Evolutionary conservation across 2,329 filamentous ascomycete genomes (phyloP).

Genomic region (Lachnellula subtilissima): DNA sequence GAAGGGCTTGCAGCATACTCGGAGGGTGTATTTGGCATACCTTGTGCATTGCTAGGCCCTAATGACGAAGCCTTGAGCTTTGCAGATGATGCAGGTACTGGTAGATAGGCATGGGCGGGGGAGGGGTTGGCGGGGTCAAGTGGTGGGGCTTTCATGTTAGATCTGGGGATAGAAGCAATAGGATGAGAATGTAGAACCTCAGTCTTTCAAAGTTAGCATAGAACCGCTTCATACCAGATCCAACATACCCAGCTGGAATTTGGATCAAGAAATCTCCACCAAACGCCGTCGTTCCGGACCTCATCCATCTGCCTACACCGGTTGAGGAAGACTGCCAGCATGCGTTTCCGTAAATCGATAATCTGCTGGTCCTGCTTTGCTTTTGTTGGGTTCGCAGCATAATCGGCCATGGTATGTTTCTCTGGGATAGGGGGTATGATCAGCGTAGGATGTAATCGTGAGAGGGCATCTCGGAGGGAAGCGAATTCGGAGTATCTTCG

Average conservation of each 20-base stretch:
- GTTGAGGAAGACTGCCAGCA: conserved; percentile 94
- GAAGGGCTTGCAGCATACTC: conserved; percentile 45
- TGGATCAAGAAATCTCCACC: conserved; percentile 96
- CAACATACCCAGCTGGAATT: conserved; percentile 90
- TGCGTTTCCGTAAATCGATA: conserved; percentile 93
- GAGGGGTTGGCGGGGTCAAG: conserved; percentile 91
- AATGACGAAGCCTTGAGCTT: conserved; percentile 61
- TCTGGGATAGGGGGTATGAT: conserved; percentile 97
- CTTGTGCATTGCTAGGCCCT: conserved; percentile 40
- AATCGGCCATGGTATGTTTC: conserved; percentile 98
- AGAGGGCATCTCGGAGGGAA: conserved; percentile 81
- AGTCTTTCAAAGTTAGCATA: conserved; percentile 52
- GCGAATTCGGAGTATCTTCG: conserved; percentile 95
- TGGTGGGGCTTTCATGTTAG: conserved; percentile 90
- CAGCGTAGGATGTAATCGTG: conserved; percentile 87
- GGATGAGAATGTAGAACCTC: conserved; percentile 94
- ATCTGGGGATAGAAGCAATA: conserved; percentile 86
- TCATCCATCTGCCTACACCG: conserved; percentile 89
- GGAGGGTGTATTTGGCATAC: conserved; percentile 51
- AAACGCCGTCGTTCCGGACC: conserved; percentile 86
- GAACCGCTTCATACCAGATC: background rate
- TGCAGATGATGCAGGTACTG: conserved; percentile 77
- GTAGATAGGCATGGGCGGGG: conserved; percentile 79
- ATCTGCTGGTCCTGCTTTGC: conserved; percentile 97
- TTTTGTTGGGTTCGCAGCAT: conserved; percentile 94